Conservation (phyloP, 2,329 filamentous ascomycete genomes). For the Penicillium occitanis region DNA sequence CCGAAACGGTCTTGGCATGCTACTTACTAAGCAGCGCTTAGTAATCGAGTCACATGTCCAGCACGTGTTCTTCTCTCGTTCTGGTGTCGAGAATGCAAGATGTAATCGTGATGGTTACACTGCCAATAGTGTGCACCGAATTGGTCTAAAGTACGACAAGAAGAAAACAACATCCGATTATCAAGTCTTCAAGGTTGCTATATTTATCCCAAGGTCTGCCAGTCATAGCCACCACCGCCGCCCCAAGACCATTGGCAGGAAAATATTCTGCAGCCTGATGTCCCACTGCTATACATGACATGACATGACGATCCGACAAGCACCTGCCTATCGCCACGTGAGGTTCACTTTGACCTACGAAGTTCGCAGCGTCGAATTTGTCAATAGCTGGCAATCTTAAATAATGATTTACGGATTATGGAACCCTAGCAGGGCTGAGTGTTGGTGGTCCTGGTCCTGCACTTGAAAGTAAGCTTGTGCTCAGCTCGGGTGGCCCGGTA, state of each 20-base stretch:
- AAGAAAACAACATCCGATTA: neutral
- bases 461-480: neutral
- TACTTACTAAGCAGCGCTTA: neutral
- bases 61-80: neutral
- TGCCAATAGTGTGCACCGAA: neutral
- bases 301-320: neutral
- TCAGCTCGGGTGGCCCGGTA: slow-evolving; percentile 8
- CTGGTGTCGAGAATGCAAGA: neutral
- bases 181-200: neutral
- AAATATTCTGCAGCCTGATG: slow-evolving; percentile 6
- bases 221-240: slow-evolving; percentile 1
- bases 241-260: slow-evolving; percentile 2
- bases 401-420: neutral
- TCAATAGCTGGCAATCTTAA: neutral
- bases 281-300: neutral
- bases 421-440: neutral
- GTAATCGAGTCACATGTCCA: neutral
- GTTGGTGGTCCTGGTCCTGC: neutral
- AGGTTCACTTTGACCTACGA: neutral
- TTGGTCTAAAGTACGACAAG: neutral
- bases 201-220: neutral
- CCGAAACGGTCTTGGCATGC: neutral
- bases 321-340: neutral
- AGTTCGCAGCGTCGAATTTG: neutral
- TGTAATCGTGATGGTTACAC: neutral